Conservation (phyloP, 768 basidiomycete genomes). For the Kondoa subrosea region DNA sequence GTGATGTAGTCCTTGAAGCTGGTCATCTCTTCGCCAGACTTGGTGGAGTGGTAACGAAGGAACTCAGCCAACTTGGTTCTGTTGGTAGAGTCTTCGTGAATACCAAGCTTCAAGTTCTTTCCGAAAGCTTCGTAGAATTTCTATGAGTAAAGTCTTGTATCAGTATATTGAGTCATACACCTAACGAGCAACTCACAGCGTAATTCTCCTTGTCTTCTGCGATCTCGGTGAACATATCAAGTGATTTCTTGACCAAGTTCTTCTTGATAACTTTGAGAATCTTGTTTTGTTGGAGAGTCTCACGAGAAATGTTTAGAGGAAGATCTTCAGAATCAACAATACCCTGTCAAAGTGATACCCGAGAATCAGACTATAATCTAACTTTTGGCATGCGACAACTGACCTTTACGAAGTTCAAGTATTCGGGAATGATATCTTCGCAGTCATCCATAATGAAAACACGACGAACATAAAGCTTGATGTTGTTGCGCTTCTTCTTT, state of each 20-base stretch:
- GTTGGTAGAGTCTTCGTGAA: constrained; percentile 98
- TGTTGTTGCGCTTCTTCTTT: constrained; percentile 99
- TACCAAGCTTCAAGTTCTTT: constrained; percentile 94
- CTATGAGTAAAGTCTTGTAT: constrained; percentile 40
- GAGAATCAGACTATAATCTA: not conserved
- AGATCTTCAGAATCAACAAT: constrained; percentile 99
- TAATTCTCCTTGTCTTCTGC: constrained; percentile 95
- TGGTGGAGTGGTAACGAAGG: constrained; percentile 96
- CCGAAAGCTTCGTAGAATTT: constrained; percentile 98
- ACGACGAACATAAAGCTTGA: constrained; percentile 99
- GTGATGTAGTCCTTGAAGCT: constrained; percentile 99
- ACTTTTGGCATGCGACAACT: not conserved
- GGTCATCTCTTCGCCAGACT: constrained; percentile 69
- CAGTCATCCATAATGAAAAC: constrained; percentile 99
- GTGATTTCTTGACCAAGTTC: constrained; percentile 95
- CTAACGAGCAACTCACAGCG: constrained; percentile 23
- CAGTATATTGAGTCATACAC: not conserved
- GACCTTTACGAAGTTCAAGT: constrained; percentile 96
- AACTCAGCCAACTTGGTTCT: constrained; percentile 98
- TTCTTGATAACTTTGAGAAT: constrained; percentile 99
- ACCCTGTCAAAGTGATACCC: constrained; percentile 28
- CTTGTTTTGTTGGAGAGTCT: constrained; percentile 99
- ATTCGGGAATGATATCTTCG: constrained; percentile 97
- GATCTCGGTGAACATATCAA: constrained; percentile 88
- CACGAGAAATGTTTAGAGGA: constrained; percentile 98